Evolutionary conservation across 2,329 filamentous ascomycete species (phyloP), one percentile per base, ranked within the genome.

Genomic region (Aspergillus quadricinctus): DNA sequence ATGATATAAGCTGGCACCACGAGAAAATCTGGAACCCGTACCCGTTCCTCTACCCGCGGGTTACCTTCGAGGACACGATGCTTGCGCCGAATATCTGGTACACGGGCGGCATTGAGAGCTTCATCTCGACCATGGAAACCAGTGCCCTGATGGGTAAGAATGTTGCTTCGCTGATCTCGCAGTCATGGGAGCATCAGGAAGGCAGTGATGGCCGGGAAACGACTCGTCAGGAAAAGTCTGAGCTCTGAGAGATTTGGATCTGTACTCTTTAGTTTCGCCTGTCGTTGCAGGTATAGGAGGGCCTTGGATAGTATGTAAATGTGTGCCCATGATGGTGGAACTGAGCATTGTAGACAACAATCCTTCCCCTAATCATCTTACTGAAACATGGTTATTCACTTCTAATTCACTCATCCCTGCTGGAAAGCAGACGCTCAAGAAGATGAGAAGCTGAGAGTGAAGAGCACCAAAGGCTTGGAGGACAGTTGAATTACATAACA

Each of bases 101-200:
- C 64, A 86, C 83, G 4, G 78, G 79, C 52, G 82, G 81, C 0
- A 95, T 97, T 46, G 93, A 97, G 75, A 88, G 88, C 64, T 97
- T 99, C 71, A 95, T 97, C 64, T 94, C 89, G 9, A 96, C 92
- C 0, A 97, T 99, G 94, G 94, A 99, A 79, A 97, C 94, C 6
- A 96, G 87, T 71, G 89, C 90, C 1, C 74, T 97, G 63, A 94
- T 94, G 85, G 94, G 94, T 4, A 79, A 73, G 69, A 86, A 87
- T 58, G 78, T 83, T 54, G 79, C 78, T 17, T 78, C 79, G 55
- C 80, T 84, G 60, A 84, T 84, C 50, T 67, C 70, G 69, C 82
- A 79, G 75, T 82, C 74, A 4, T 78, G 82, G 57, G 72, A 81
- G 54, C 80, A 64, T 25, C 29, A 64, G 41, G 50, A 45, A 14